These are phyloP conservation scores for Zygosaccharomyces pseudobailii DNA, from an alignment of 1,139 yeast species.

Conservation along the genomic window DNA sequence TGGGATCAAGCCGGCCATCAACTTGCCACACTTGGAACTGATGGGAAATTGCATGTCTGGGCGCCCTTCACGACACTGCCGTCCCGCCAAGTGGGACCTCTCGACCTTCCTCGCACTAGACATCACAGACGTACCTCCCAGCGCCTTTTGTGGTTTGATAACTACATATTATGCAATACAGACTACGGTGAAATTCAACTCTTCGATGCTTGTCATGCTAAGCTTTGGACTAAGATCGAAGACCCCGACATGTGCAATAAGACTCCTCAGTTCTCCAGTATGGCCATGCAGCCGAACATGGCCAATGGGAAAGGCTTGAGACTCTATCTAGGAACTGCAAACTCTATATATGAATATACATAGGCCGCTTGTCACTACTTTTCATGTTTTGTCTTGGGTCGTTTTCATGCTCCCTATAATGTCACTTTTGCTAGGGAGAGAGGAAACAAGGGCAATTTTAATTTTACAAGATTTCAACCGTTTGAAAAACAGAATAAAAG, in stretches of 20 bases:
- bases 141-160: conserved; percentile 55
- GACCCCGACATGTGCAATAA: conserved; percentile 7
- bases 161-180: conserved; percentile 52
- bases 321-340: conserved; percentile 17
- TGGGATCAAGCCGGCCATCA: conserved; percentile 24
- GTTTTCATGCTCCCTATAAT: background rate
- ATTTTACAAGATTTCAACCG: background rate
- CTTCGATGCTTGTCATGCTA: conserved; percentile 60
- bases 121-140: conserved; percentile 36
- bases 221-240: conserved; percentile 31
- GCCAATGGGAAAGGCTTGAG: conserved; percentile 18
- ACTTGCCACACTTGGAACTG: conserved; percentile 23
- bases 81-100: conserved; percentile 14
- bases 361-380: background rate
- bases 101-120: conserved; percentile 19
- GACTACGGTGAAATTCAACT: conserved; percentile 76
- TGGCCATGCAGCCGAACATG: conserved; percentile 20
- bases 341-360: conserved; percentile 14
- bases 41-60: conserved; percentile 28
- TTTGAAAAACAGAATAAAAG: background rate
- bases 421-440: background rate
- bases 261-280: conserved; percentile 17
- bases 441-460: background rate
- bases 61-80: conserved; percentile 19
- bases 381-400: background rate